Evolutionary conservation across 73 alveolate genomes (phyloP), one percentile per base, ranked within the genome.

Genomic region (Stentor coeruleus): DNA sequence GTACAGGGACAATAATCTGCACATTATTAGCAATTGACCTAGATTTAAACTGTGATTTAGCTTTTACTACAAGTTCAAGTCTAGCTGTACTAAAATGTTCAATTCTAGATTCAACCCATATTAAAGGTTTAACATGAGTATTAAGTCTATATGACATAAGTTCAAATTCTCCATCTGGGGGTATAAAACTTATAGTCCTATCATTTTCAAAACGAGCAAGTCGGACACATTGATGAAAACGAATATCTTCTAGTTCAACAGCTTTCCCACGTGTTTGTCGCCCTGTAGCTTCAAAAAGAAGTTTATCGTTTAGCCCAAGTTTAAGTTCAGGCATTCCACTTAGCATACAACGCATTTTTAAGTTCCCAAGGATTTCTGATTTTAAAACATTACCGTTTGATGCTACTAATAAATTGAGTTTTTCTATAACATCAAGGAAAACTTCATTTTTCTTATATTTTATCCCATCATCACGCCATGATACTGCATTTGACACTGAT

Each of bases 151-250:
- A 97, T 41, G 97, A 87, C 97, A 96, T 95, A 37, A 97, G 92
- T 81, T 94, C 98, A 81, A 96, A 97, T 90, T 90, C 97, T 6
- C 99, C 99, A 88, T 97, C 99, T 30, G 99, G 99, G 66, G 99
- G 99, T 40, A 94, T 93, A 84, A 97, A 97, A 80, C 98, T 87
- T 74, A 97, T 97, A 3, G 96, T 93, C 84, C 99, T 97, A 84
- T 97, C 99, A 39, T 91, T 87, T 85, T 97, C 99, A 81, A 96
- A 96, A 73, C 88, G 83, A 0, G 91, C 60, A 14, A 87, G 76
- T 84, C 93, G 86, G 1, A 92, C 96, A 84, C 99, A 96, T 81
- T 95, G 93, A 89, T 96, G 99, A 92, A 96, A 96, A 82, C 94
- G 94, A 42, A 96, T 89, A 88, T 94, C 98, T 85, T 96, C 99